These are phyloP conservation scores for Taiwanofungus camphoratus DNA, from an alignment of 1,284 basidiomycete species.

Conservation along the genomic window DNA sequence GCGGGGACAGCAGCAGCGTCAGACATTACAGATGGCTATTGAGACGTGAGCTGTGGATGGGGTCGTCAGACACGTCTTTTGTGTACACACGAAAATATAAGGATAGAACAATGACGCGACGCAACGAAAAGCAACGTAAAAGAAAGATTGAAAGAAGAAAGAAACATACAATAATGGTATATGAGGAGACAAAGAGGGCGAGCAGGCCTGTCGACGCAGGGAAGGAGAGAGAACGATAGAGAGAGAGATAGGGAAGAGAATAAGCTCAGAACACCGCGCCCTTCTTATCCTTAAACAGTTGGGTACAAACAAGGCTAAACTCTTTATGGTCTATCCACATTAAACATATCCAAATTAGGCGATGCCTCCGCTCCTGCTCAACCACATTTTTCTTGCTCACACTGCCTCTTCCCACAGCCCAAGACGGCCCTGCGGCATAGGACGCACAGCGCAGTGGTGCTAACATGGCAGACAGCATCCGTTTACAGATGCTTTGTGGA, in stretches of 20 bases:
- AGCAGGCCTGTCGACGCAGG: constrained; percentile 18
- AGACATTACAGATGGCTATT: constrained; percentile 69
- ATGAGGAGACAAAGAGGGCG: constrained; percentile 25
- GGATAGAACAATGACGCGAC: constrained; percentile 11
- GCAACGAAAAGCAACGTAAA: constrained; percentile 11
- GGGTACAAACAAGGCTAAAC: constrained; percentile 36
- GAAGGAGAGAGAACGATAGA: constrained; percentile 30
- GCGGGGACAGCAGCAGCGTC: constrained; percentile 45
- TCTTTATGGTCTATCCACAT: constrained; percentile 26
- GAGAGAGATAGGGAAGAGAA: constrained; percentile 29
- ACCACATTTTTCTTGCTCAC: constrained; percentile 3
- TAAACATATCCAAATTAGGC: constrained; percentile 16
- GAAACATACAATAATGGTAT: constrained; percentile 23
- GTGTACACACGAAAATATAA: constrained; percentile 11
- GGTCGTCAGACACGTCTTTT: constrained; percentile 20
- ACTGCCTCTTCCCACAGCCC: neutral
- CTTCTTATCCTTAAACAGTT: constrained; percentile 51
- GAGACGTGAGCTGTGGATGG: constrained; percentile 43
- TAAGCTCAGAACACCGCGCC: constrained; percentile 27
- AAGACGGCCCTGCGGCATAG: neutral
- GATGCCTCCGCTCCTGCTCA: constrained; percentile 19
- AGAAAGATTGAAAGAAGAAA: constrained; percentile 19
- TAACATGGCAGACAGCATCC: no score
- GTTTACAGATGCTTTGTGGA: no score
- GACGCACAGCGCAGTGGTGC: no score